Base-by-base conservation (phyloP, 192 early-diverging fungal species). In the Coemansia sp. region DNA sequence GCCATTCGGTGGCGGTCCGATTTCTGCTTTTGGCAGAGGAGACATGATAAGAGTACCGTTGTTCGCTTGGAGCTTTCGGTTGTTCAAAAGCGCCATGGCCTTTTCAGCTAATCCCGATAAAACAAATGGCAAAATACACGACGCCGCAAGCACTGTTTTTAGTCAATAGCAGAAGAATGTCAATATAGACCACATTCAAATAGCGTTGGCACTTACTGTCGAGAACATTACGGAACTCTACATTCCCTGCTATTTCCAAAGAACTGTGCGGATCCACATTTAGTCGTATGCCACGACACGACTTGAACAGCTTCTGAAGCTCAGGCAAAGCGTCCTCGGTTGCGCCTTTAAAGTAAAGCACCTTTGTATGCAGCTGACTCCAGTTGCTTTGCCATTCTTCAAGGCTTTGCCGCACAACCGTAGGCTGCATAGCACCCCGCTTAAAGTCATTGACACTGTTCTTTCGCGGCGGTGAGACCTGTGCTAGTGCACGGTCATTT, bases 221-320 rank as follows among this genome's bases (percentile, higher is more conserved):
- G 17, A 72, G 55, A 12, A 74, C 63, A 48, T 75, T 80, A 50
- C 74, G 74, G 35, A 84, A 84, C 57, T 74, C 77, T 14, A 84
- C 82, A 37, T 74, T 71, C 2, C 82, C 82, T 1, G 69, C 29
- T 37, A 71, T 75, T 23, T 72, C 27, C 14, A 57, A 57, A 19
- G 72, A 66, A 6, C 61, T 57, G 54, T 68, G 70, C 21, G 78
- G 78, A 59, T 81, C 72, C 26, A 81, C 69, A 56, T 81, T 81
- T n/a, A 81, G 59, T 22, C 73, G 61, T 38, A 72, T 79, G 37
- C 72, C 82, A 11, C 71, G 62, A 54, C 64, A 69, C 10, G 72
- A 31, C 56, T 79, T 75, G 69, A 83, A 80, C 53, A 76, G 65
- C 72, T 68, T 65, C 62, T 80, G 76, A 23, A 79, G 69, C 54